Evolutionary conservation across 176 grass and related monocot species (phyloP), one percentile per base, ranked within the genome.

Genomic region (Hyparrhenia diplandra): DNA sequence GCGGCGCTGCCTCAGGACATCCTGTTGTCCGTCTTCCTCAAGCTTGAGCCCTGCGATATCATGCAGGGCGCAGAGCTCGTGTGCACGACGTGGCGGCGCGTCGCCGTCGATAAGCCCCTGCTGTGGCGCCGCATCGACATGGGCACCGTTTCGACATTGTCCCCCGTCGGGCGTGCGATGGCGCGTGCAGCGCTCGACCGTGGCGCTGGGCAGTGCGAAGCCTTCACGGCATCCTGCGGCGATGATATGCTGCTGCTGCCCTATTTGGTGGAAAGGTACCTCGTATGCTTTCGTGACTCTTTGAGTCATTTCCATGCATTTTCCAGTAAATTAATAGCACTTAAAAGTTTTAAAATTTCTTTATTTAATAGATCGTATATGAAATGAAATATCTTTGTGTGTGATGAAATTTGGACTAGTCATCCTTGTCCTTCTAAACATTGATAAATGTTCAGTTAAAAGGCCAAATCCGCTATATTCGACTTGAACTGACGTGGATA

Each of bases 21-120:
- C n/a, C n/a, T n/a, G n/a, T n/a, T n/a, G n/a, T 20, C 34, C 37
- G 12, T 64, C 75, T 55, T 77, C 75, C 35, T 23, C 74, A 77
- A 62, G 55, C 36, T 64, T 1, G 58, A n/a, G 12, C 3, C 16
- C 37, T 0, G 4, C 1, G 36, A 77, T n/a, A 42, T 63, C 37
- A 8, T 77, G 1, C 8, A 5, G 58, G 58, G 57, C 2, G 37
- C 37, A 1, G 75, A 21, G 24, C 4, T 40, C 51, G 75, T 45
- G 57, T 77, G 75, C 57, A 14, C 11, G n/a, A 5, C 36, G 23
- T 70, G 39, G 67, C 74, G 57, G 23, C 40, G 41, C 24, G 23
- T 18, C 6, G 41, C 39, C 1, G 21, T 70, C 27, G 37, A 25
- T 0, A 41, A 71, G 67, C 39, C 67, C n/a, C 9, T 27, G 35